These are phyloP conservation scores for Coniochaeta ligniaria DNA, from an alignment of 2,329 filamentous ascomycete species.

Conservation along the genomic window DNA sequence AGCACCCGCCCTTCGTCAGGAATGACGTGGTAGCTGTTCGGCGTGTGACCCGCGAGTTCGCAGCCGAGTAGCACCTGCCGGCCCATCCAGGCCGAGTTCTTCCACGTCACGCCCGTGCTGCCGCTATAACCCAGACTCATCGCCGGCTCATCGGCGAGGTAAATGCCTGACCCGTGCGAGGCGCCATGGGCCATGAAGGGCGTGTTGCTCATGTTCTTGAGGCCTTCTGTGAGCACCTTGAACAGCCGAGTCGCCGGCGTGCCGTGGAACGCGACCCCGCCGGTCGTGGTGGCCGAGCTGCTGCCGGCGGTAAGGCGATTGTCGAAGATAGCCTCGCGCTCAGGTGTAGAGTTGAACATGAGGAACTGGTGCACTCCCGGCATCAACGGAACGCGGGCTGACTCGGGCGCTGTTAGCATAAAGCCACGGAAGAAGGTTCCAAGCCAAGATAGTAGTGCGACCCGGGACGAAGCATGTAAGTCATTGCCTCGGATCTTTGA, in stretches of 20 bases:
- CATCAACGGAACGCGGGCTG: conserved; percentile 12
- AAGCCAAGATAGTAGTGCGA: conserved; percentile 14
- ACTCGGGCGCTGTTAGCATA: conserved; percentile 12
- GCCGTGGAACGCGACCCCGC: conserved; percentile 13
- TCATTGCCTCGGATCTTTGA: conserved; percentile 5
- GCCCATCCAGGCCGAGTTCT: conserved; percentile 6
- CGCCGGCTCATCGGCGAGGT: conserved; percentile 10
- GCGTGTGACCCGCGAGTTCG: conserved; percentile 10
- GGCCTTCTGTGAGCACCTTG: conserved; percentile 13
- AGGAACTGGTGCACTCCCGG: conserved; percentile 14
- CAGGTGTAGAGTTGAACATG: conserved; percentile 11
- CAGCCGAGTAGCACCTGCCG: conserved; percentile 13
- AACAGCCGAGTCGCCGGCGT: conserved; percentile 10
- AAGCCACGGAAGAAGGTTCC: conserved; percentile 13
- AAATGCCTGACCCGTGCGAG: background rate
- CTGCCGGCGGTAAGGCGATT: background rate
- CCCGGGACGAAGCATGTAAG: conserved; percentile 3
- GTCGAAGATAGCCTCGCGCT: conserved; percentile 11
- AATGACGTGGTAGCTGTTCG: conserved; percentile 7
- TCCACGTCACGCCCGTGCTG: conserved; percentile 6
- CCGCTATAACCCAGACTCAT: conserved; percentile 8
- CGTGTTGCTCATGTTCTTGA: conserved; percentile 10
- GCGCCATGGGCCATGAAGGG: conserved; percentile 1
- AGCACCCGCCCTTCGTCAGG: conserved; percentile 10
- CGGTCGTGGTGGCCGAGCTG: background rate